Percentiles rank a stretch among this genome's conserved stretches.
Evolutionary conservation across 352 stramenopile genomes (phyloP).

Genomic region (Hyaloperonospora arabidopsidis): DNA sequence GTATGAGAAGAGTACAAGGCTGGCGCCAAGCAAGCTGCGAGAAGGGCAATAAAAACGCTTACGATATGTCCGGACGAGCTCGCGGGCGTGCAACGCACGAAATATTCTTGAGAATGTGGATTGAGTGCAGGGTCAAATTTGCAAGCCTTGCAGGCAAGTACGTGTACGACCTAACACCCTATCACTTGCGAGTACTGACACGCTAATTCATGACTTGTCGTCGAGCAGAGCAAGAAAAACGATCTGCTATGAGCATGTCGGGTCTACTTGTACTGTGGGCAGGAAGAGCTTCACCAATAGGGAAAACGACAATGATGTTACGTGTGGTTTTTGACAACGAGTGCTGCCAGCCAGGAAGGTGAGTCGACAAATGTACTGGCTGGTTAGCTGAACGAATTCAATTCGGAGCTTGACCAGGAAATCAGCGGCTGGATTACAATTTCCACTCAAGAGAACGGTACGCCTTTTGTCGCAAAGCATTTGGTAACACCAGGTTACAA

Average conservation of each 20-base stretch:
- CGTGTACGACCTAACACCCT: too few relatives aligned
- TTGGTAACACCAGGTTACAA: too few relatives aligned
- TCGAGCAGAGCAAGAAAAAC: constrained; percentile 76
- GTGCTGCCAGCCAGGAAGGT: too few relatives aligned
- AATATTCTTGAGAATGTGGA: constrained; percentile 86
- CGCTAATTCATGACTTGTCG: too few relatives aligned
- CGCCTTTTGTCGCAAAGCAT: too few relatives aligned
- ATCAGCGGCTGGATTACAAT: too few relatives aligned
- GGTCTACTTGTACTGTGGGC: constrained; percentile 87
- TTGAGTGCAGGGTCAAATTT: constrained; percentile 86
- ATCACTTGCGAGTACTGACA: too few relatives aligned
- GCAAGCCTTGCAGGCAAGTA: constrained; percentile 83
- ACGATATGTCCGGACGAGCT: constrained; percentile 75
- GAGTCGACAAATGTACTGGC: too few relatives aligned
- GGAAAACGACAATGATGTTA: constrained; percentile 85
- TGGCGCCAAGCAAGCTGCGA: constrained; percentile 76
- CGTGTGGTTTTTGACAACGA: too few relatives aligned
- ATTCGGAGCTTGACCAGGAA: too few relatives aligned
- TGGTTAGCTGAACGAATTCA: too few relatives aligned
- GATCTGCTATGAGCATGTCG: constrained; percentile 87
- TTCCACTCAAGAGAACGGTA: too few relatives aligned
- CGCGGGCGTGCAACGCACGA: constrained; percentile 79
- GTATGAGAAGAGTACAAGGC: constrained; percentile 87
- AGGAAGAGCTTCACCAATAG: constrained; percentile 90
- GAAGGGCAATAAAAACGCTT: constrained; percentile 54